Evolutionary conservation across 176 grass and related monocot species (phyloP).

Genomic region (Cenchrus americanus): DNA sequence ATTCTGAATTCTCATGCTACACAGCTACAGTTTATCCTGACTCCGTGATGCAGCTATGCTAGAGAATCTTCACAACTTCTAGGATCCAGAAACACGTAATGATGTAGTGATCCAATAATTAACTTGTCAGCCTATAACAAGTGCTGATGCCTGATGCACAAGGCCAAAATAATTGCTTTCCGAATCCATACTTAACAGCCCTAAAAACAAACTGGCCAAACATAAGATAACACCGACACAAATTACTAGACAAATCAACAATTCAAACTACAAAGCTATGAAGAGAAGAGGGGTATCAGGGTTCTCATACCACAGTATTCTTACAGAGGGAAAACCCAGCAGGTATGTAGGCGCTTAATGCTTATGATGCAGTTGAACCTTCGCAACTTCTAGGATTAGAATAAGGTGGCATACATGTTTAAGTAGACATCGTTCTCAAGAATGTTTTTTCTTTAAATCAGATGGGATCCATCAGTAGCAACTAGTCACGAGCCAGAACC

Average conservation of each 20-base stretch:
- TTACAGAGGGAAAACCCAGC: not conserved
- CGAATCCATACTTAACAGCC: not conserved
- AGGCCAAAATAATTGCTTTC: not conserved
- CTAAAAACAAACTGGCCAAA: not conserved
- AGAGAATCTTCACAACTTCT: not conserved
- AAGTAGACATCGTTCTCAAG: not conserved
- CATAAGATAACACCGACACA: not conserved
- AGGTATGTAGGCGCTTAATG: not conserved
- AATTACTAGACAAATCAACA: not conserved
- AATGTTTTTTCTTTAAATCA: not conserved
- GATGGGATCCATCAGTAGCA: constrained; percentile 9
- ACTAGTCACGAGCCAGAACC: constrained; percentile 18
- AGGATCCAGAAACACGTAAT: not conserved
- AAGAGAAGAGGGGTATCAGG: too few species aligned
- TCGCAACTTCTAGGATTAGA: not conserved
- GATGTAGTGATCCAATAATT: not conserved
- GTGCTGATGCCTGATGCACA: not conserved
- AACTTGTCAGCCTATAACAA: not conserved
- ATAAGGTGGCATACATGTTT: not conserved
- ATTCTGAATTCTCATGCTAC: not conserved
- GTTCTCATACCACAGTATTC: not conserved
- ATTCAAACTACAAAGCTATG: not conserved
- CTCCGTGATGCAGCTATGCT: not conserved
- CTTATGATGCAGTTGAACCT: not conserved
- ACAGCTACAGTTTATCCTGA: not conserved